Evolutionary conservation across 768 basidiomycete genomes (phyloP), one percentile per base, ranked within the genome.

Genomic region (Rickenella mellea): DNA sequence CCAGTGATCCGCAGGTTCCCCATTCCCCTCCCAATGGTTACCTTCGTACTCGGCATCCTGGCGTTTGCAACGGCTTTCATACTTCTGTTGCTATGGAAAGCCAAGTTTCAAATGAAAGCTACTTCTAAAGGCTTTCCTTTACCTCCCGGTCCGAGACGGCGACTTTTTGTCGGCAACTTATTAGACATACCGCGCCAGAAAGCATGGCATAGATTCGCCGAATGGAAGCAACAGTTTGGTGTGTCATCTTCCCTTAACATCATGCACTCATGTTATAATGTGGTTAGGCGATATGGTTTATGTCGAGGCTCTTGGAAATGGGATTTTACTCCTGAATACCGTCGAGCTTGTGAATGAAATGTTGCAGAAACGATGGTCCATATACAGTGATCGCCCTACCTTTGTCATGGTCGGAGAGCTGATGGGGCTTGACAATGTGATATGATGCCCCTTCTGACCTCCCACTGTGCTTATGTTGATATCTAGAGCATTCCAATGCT

Each of bases 341-440:
- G 41, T 47, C 12, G 48, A 58, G 31, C 54, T 51, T 17, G 58
- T 53, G 0, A 38, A 44, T 12, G 61, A 63, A 19, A 48, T 63
- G 8, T 48, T 61, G 2, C 61, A 62, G n/a, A 47, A 51, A 39
- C 47, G 56, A n/a, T 47, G 51, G 9, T 41, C 48, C 9, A 60
- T 61, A 20, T 61, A 63, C 31, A 58, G 58, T 2, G 55, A 53
- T 27, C 36, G 63, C 55, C 81, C 81, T 0, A 61, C 64, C 20
- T 62, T 84, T 19, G 66, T 81, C 32, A 86, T 88, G 84, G 65
- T 63, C 11, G 76, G 78, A 19, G 82, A 87, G 40, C 64, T 85
- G 11, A n/a, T n/a, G n/a, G n/a, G n/a, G n/a, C n/a, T n/a, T n/a
- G n/a, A n/a, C n/a, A n/a, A n/a, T n/a, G n/a, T n/a, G n/a, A n/a